Evolutionary conservation across 257 asterid genomes (phyloP), one percentile per base, ranked within the genome.

Genomic region (Nyctanthes arbortristis): DNA sequence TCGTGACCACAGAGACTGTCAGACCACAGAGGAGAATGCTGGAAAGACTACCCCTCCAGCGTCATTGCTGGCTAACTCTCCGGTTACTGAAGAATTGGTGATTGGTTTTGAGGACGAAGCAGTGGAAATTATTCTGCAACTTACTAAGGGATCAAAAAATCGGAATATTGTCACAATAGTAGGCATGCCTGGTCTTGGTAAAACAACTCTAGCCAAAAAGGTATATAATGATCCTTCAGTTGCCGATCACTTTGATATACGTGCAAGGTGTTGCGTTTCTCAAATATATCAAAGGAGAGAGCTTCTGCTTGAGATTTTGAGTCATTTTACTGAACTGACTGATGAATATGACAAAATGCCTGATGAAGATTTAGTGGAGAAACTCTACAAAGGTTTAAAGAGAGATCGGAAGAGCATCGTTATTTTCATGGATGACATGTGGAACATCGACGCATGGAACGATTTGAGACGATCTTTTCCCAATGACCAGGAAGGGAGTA

Each of bases 141-240:
- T 75, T 24, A 66, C 35, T 3, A 61, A 69, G 16, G 69, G 71
- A 10, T 45, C 64, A 22, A 25, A 16, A 4, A 4, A 61, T 18
- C 35, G 60, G 11, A 67, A 39, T 16, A 57, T 67, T 33, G 71
- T 72, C 16, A 29, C 77, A 8, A 65, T 76, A 7, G 49, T 52
- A 6, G 81, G 81, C 22, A 76, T 71, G 77, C 68, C 57, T 45
- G 78, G 78, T 33, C 73, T 74, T 24, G 78, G 78, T 36, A 74
- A 74, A 57, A 74, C 74, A 29, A 65, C 61, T 55, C 45, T 72
- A 32, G 77, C 77, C 16, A 71, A n/a, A n/a, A n/a, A n/a, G n/a
- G n/a, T n/a, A n/a, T n/a, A n/a, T n/a, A n/a, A n/a, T n/a, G n/a
- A n/a, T 58, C 66, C 66, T 1, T 22, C 22, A 9, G 36, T 76